These are phyloP conservation scores for Silene conica DNA, from an alignment of 148 eudicot species.

Conservation along the genomic window DNA sequence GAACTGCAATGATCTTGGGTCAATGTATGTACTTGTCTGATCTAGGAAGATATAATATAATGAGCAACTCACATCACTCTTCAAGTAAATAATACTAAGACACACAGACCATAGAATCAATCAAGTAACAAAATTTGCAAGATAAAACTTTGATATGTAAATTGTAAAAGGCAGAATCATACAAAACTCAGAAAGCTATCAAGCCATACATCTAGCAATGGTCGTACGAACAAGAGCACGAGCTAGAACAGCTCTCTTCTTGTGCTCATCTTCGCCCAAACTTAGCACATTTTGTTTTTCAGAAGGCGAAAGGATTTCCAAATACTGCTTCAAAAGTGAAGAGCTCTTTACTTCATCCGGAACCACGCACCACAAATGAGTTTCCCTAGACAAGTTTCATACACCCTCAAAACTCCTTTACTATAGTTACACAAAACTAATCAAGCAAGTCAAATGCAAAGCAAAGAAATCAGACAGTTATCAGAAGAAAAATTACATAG, in stretches of 20 bases:
- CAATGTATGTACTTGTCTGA: constrained; percentile 52
- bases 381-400: constrained; percentile 49
- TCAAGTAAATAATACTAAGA: background rate
- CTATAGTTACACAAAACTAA: background rate
- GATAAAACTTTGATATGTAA: background rate
- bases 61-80: constrained; percentile 2
- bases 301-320: constrained; percentile 59
- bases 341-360: constrained; percentile 65
- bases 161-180: background rate
- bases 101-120: too few species aligned
- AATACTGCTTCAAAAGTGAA: constrained; percentile 46
- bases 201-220: constrained; percentile 65
- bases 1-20: constrained; percentile 64
- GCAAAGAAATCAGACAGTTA: background rate
- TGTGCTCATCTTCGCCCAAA: constrained; percentile 42
- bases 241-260: constrained; percentile 66
- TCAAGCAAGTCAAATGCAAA: too few species aligned
- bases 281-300: constrained; percentile 61
- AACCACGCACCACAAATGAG: constrained; percentile 72
- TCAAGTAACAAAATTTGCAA: too few species aligned
- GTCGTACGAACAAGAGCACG: constrained; percentile 88
- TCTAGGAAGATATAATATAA: constrained; percentile 47
- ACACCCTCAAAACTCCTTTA: background rate
- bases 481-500: constrained; percentile 34
- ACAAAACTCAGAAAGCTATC: background rate